A percentile compares a stretch with the other conserved stretches of the same genome.
Conservation (phyloP, 202 grass and related monocot genomes). For the Hordeum pubiflorum region DNA sequence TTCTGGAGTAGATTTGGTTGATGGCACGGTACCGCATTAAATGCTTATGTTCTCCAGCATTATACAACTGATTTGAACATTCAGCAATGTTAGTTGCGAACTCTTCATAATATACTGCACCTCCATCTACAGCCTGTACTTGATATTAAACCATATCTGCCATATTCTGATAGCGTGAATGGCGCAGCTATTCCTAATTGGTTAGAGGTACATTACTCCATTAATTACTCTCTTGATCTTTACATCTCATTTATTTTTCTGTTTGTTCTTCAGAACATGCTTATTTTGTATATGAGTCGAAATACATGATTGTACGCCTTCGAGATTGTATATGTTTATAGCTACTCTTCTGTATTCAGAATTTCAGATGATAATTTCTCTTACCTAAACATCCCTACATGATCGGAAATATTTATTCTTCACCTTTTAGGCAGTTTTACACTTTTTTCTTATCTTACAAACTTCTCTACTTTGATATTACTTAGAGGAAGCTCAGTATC, state of each 20-base stretch:
- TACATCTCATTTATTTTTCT: not conserved
- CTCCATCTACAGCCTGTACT: conserved; percentile 72
- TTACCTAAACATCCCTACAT: not conserved
- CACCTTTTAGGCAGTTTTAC: not conserved
- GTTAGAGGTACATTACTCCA: conserved; percentile 54
- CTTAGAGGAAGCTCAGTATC: not conserved
- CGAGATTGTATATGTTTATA: not conserved
- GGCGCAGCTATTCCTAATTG: conserved; percentile 53
- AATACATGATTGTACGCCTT: not conserved
- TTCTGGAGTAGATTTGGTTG: conserved; percentile 97
- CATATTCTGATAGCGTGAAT: conserved; percentile 74
- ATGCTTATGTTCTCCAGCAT: conserved; percentile 14
- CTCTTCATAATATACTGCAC: conserved; percentile 31
- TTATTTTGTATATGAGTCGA: not conserved
- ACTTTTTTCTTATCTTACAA: not conserved
- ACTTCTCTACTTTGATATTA: not conserved
- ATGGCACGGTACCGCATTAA: conserved; percentile 58
- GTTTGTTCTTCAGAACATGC: not conserved
- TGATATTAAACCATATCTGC: conserved; percentile 93
- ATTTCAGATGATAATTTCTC: not conserved
- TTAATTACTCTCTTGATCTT: conserved; percentile 13
- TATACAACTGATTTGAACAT: conserved; percentile 13
- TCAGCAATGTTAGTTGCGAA: conserved; percentile 25
- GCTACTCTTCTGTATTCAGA: not conserved
- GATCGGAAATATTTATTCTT: not conserved